These are phyloP conservation scores for Geopyxis carbonaria DNA, from an alignment of 495 filamentous ascomycete species.

Conservation along the genomic window DNA sequence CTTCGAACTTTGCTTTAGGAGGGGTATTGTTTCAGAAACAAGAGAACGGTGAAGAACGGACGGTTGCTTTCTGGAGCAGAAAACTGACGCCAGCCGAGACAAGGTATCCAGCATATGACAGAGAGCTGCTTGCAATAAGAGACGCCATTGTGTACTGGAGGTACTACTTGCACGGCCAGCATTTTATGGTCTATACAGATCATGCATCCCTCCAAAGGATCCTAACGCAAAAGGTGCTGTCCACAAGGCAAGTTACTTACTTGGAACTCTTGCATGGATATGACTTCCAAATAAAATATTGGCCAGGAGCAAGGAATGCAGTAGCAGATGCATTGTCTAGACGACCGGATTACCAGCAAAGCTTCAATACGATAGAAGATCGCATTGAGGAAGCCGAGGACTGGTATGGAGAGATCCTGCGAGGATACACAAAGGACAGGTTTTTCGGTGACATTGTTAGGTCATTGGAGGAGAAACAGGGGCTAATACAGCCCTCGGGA, in stretches of 20 bases:
- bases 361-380: too few relatives aligned
- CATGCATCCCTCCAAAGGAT: background rate
- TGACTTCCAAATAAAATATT: background rate
- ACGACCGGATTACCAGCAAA: slow-evolving; percentile 1
- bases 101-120: background rate
- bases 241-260: background rate
- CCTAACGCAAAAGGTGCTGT: background rate
- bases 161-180: background rate
- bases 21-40: background rate
- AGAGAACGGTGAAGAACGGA: too few relatives aligned
- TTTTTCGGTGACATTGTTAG: too few relatives aligned
- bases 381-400: too few relatives aligned
- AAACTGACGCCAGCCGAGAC: background rate
- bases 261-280: background rate
- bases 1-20: background rate
- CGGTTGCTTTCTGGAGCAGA: background rate
- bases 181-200: background rate
- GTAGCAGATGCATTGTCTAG: background rate
- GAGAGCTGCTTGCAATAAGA: slow-evolving; percentile 2
- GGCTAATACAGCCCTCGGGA: too few relatives aligned
- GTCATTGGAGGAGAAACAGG: too few relatives aligned
- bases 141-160: slow-evolving; percentile 1
- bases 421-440: too few relatives aligned
- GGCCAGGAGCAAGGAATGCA: background rate
- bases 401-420: too few relatives aligned